Evolutionary conservation across 331 rosid genomes (phyloP).

Genomic region (Ulmus americana): DNA sequence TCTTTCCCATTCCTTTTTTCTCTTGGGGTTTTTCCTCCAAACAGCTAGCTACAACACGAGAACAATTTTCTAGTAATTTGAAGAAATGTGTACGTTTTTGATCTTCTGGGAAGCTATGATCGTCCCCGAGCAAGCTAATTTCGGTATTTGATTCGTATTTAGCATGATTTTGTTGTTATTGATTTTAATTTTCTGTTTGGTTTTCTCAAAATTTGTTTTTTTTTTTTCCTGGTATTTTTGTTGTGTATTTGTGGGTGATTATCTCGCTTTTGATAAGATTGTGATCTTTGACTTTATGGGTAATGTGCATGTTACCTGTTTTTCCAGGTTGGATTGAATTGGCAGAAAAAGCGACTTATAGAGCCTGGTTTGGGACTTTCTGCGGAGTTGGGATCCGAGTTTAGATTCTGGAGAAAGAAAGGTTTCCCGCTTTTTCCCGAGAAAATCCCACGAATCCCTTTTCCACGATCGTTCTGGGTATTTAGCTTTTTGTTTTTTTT

Average conservation of each 20-base stretch:
- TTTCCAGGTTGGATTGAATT: constrained; percentile 17
- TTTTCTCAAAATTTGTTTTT: too few relatives aligned
- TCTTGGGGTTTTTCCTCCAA: background rate
- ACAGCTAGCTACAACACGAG: background rate
- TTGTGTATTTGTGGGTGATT: background rate
- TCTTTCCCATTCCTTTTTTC: background rate
- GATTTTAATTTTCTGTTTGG: too few relatives aligned
- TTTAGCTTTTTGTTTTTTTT: background rate
- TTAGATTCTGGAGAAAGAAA: background rate
- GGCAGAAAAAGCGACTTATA: constrained; percentile 8
- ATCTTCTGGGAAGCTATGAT: background rate
- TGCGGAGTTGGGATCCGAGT: constrained; percentile 14
- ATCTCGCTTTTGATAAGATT: background rate
- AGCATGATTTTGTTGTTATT: background rate
- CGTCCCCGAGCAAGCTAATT: constrained; percentile 1
- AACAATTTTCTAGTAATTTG: background rate
- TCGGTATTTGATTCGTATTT: background rate
- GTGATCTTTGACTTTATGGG: constrained; percentile 3
- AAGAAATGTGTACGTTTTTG: constrained; percentile 1
- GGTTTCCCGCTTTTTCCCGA: background rate
- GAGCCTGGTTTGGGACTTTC: constrained; percentile 9
- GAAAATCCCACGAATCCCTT: background rate
- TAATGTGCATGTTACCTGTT: background rate
- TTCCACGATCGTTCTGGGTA: background rate
- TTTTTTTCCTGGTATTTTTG: too few relatives aligned